Evolutionary conservation across 2,329 filamentous ascomycete genomes (phyloP).

Genomic region (Stachybotrys chlorohalonatus): DNA sequence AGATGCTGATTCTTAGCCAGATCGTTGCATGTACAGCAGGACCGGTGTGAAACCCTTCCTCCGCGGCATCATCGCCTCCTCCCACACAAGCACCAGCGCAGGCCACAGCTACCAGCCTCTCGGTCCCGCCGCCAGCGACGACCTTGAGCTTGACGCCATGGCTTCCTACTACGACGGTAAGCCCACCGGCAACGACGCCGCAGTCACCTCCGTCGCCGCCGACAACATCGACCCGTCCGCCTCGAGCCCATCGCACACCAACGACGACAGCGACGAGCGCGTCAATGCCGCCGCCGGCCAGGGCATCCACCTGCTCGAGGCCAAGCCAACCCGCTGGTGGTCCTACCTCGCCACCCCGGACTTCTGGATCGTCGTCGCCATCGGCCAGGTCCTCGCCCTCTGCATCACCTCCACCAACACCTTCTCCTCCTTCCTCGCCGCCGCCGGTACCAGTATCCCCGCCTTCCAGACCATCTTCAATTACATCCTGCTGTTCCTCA

Average conservation of each 20-base stretch:
- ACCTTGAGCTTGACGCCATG: background rate
- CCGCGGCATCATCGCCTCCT: background rate
- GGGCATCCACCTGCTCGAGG: slow-evolving; percentile 47
- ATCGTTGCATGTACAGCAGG: background rate
- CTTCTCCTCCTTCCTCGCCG: slow-evolving; percentile 66
- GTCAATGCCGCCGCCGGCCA: slow-evolving; percentile 31
- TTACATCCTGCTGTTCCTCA: slow-evolving; percentile 72
- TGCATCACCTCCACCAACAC: slow-evolving; percentile 93
- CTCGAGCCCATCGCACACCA: background rate
- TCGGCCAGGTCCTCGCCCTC: slow-evolving; percentile 79
- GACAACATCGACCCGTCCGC: slow-evolving; percentile 3
- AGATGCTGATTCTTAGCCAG: background rate
- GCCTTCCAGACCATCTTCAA: slow-evolving; percentile 96
- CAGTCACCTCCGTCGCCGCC: slow-evolving; percentile 4
- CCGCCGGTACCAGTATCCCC: slow-evolving; percentile 66
- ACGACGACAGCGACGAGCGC: slow-evolving; percentile 5
- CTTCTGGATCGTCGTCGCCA: slow-evolving; percentile 74
- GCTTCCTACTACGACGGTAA: background rate
- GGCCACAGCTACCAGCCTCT: background rate
- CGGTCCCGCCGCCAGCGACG: too few species aligned
- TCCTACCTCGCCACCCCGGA: slow-evolving; percentile 75
- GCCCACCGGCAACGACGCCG: slow-evolving; percentile 7
- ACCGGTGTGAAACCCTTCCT: background rate
- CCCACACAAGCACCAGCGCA: background rate
- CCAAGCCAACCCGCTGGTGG: slow-evolving; percentile 48